These are phyloP conservation scores for Limonium bicolor DNA, from an alignment of 148 eudicot genomes.

Conservation along the genomic window DNA sequence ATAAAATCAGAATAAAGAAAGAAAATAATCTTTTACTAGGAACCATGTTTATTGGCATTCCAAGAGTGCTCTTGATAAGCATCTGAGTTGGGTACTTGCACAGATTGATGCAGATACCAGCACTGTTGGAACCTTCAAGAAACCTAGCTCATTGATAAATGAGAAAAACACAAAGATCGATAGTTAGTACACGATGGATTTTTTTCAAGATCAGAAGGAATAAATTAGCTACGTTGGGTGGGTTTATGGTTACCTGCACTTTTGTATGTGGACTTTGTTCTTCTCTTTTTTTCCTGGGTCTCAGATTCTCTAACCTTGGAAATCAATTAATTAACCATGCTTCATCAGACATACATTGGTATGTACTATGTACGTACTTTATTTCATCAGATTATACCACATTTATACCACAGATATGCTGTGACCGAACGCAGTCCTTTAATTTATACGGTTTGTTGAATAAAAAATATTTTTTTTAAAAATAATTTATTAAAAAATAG, in stretches of 20 bases:
- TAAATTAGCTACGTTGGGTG: too few species aligned
- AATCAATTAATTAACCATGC: too few species aligned
- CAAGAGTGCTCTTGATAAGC: constrained; percentile 54
- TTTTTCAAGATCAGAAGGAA: too few species aligned
- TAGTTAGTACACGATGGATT: too few species aligned
- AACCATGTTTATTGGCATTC: constrained; percentile 62
- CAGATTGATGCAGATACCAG: constrained; percentile 80
- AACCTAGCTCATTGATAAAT: constrained; percentile 36
- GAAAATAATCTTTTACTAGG: constrained; percentile 59
- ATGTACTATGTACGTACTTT: too few species aligned
- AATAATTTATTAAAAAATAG: too few species aligned
- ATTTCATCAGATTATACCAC: too few species aligned
- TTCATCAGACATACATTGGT: too few species aligned
- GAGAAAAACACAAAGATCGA: neutral
- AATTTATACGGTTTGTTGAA: too few species aligned
- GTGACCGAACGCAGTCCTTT: too few species aligned
- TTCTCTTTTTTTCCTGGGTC: constrained; percentile 54
- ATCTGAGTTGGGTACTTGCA: constrained; percentile 87
- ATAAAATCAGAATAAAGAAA: neutral
- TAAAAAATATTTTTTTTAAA: too few species aligned
- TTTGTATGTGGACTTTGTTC: constrained; percentile 54
- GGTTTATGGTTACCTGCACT: constrained; percentile 98
- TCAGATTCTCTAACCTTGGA: constrained; percentile 68
- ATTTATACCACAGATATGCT: too few species aligned
- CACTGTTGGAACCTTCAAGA: constrained; percentile 74